phyloP scores from a whole-genome alignment of 768 basidiomycete genomes.

The Hericium alpestre region DNA sequence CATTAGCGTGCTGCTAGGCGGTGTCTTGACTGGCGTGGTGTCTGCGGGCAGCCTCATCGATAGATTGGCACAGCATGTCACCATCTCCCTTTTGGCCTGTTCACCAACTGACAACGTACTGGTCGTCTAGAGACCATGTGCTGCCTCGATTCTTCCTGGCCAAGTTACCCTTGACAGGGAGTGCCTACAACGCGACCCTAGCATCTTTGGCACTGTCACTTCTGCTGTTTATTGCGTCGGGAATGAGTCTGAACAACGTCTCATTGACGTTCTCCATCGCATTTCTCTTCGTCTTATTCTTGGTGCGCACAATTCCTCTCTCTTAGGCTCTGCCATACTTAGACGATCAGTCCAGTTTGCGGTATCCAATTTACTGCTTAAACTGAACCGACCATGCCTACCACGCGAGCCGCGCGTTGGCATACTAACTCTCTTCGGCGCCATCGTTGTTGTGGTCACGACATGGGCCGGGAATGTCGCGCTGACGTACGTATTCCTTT shows the following conservation, averaged over 20 bases:
- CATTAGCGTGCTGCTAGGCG: constrained; percentile 10
- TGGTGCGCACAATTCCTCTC: not conserved
- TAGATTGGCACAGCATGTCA: constrained; percentile 6
- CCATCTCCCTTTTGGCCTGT: not conserved
- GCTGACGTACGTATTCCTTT: constrained; percentile 3
- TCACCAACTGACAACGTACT: not conserved
- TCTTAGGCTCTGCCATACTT: not conserved
- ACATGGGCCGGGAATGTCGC: constrained; percentile 11
- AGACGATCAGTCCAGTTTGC: constrained; percentile 2
- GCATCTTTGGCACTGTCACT: constrained; percentile 7
- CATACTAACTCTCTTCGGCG: constrained; percentile 7
- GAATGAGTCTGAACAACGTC: constrained; percentile 10
- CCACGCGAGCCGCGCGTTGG: constrained; percentile 10
- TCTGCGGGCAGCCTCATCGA: constrained; percentile 10
- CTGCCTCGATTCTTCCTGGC: constrained; percentile 10
- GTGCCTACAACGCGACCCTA: constrained; percentile 6
- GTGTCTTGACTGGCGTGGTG: constrained; percentile 11
- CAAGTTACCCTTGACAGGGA: constrained; percentile 9
- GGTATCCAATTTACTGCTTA: constrained; percentile 9
- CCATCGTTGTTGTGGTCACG: constrained; percentile 6
- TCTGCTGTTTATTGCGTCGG: constrained; percentile 11
- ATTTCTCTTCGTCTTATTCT: constrained; percentile 10
- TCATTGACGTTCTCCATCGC: constrained; percentile 14
- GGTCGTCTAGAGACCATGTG: constrained; percentile 7
- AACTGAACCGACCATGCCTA: constrained; percentile 8